Evolutionary conservation across 768 basidiomycete species (phyloP), one percentile per base, ranked within the genome.

Genomic region (Tricholoma terreum): DNA sequence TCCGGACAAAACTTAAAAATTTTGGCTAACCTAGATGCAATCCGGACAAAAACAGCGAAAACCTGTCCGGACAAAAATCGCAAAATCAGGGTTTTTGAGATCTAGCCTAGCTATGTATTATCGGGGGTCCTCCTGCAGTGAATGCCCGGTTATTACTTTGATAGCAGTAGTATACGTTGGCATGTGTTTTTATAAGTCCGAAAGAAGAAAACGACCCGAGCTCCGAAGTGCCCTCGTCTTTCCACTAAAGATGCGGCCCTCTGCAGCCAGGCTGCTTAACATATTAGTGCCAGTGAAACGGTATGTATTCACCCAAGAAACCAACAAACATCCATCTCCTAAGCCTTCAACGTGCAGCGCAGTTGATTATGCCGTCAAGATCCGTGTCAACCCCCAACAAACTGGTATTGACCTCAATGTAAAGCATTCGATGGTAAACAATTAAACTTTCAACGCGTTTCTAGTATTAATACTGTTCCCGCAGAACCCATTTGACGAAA

Each of bases 401-500:
- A 97, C 94, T 34, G 97, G 94, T 12, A 85, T 99, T 40, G 96
- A 99, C 78, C 87, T 91, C 55, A 94, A 89, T 71, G 96, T 97
- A 64, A 99, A 99, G 81, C 97, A 99, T 75, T 95, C 94, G 1
- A 98, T 99, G 95, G 96, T 94, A 62, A 63, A 86, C 65, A 7
- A 11, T 35, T 31, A 38, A 34, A 31, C 34, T 19, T 19, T 59
- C n/a, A n/a, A 33, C 17, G 8, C 58, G 31, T 22, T 40, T 58
- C 14, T n/a, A 27, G 19, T 15, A 22, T 55, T 51, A 1, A 59
- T 49, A 36, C 15, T 6, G 36, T 12, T 8, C 33, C 11, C 53
- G 6, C 65, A 98, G 95, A 98, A 98, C 73, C 96, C 97, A 0
- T 98, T 98, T 67, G 96, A 98, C 70, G 97, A 99, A 76, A 98